Conservation (phyloP, 2,329 filamentous ascomycete genomes). For the Fusarium praegraminearum region DNA sequence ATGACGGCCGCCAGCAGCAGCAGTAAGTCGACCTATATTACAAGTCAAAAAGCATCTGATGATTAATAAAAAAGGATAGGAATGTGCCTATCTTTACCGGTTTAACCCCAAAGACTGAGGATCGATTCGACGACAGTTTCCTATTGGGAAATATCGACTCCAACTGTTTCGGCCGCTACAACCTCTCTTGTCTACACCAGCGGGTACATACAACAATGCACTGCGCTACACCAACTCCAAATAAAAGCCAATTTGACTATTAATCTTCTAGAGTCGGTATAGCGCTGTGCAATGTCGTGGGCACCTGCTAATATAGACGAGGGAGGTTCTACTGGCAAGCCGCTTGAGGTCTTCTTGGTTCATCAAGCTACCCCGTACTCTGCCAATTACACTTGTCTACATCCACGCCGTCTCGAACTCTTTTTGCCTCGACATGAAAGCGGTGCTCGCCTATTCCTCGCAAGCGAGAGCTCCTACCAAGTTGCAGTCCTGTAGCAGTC, state of each 20-base stretch:
- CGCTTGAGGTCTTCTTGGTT: neutral
- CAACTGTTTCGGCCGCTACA: too few relatives aligned
- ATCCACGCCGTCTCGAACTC: neutral
- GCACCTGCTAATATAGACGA: too few relatives aligned
- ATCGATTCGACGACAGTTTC: neutral
- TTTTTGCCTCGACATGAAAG: neutral
- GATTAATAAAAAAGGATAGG: neutral
- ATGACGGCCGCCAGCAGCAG: fast-evolving
- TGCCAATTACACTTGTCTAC: neutral
- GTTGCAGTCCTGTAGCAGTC: neutral
- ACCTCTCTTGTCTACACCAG: too few relatives aligned
- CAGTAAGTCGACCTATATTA: neutral
- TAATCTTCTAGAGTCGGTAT: too few relatives aligned
- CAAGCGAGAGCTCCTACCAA: conserved; percentile 4
- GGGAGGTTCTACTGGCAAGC: too few relatives aligned
- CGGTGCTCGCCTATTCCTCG: neutral
- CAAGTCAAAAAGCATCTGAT: neutral
- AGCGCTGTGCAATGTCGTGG: too few relatives aligned
- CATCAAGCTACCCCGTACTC: conserved; percentile 1
- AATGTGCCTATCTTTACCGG: neutral
- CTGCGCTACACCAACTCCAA: too few relatives aligned
- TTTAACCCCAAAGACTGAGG: too few relatives aligned
- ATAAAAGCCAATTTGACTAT: too few relatives aligned
- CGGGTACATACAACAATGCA: too few relatives aligned
- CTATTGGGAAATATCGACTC: fast-evolving